Conservation (phyloP, 2,329 filamentous ascomycete species). For the Pseudogymnoascus sp. region DNA sequence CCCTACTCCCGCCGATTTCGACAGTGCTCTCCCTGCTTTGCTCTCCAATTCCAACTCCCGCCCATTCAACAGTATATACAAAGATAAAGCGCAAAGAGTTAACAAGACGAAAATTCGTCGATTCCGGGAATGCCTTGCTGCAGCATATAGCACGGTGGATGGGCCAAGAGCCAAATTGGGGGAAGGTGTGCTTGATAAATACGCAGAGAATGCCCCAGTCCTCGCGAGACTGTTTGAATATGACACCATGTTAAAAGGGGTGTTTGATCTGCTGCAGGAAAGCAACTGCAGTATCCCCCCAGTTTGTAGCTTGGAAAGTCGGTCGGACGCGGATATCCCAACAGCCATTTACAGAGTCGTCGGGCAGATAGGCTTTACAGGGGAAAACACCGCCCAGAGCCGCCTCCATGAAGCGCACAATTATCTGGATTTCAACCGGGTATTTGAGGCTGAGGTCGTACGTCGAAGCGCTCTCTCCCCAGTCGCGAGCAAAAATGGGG, state of each 20-base stretch:
- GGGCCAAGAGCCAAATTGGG: neutral
- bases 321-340: neutral
- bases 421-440: neutral
- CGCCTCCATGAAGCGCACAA: neutral
- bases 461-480: neutral
- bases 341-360: neutral
- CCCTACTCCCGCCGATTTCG: conserved; percentile 67
- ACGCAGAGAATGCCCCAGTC: neutral
- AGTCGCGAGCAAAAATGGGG: no score
- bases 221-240: neutral
- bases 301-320: neutral
- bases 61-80: conserved; percentile 16
- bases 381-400: neutral
- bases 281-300: neutral
- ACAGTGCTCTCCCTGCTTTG: conserved; percentile 65
- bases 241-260: neutral
- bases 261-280: neutral
- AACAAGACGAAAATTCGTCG: neutral
- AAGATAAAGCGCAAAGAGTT: no score
- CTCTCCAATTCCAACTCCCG: conserved; percentile 59
- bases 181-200: neutral
- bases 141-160: neutral
- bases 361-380: neutral
- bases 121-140: neutral
- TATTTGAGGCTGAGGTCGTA: neutral